These are phyloP conservation scores for Russula vinacea DNA, from an alignment of 768 basidiomycete genomes.

Conservation along the genomic window DNA sequence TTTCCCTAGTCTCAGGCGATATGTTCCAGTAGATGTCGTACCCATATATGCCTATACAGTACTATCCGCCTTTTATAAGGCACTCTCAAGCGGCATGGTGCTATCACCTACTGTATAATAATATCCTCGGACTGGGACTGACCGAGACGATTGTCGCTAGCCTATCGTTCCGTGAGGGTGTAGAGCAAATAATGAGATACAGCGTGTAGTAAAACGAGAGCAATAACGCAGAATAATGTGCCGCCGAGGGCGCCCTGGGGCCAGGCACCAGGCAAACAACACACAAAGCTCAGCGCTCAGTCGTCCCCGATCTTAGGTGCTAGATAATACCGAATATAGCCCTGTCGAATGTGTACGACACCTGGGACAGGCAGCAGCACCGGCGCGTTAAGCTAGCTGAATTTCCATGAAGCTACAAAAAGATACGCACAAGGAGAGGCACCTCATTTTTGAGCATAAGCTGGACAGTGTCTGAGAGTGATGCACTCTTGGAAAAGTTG, in stretches of 20 bases:
- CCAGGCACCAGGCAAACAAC: background rate
- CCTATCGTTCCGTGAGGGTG: background rate
- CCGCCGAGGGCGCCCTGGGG: background rate
- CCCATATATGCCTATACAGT: too few species aligned
- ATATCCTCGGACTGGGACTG: too few species aligned
- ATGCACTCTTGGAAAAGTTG: slow-evolving; percentile 90
- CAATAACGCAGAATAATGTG: background rate
- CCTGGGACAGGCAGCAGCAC: slow-evolving; percentile 45
- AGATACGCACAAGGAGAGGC: slow-evolving; percentile 66
- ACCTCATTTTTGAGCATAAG: slow-evolving; percentile 93
- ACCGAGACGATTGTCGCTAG: too few species aligned
- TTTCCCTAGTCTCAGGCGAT: too few species aligned
- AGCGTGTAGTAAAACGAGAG: slow-evolving; percentile 6
- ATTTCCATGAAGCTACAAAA: background rate
- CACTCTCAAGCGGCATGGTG: too few species aligned
- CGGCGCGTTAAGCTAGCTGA: background rate
- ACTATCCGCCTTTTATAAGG: too few species aligned
- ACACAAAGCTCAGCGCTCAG: slow-evolving; percentile 38
- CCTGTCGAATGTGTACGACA: slow-evolving; percentile 87
- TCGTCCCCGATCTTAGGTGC: slow-evolving; percentile 95
- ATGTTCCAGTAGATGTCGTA: too few species aligned
- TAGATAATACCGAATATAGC: slow-evolving; percentile 89
- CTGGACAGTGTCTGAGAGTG: slow-evolving; percentile 67
- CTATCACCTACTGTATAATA: too few species aligned
- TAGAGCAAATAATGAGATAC: slow-evolving; percentile 16